A percentile compares a stretch with the other conserved stretches of the same genome.
phyloP scores from a whole-genome alignment of 2,329 filamentous ascomycete species.

The Epichloe sp. region DNA sequence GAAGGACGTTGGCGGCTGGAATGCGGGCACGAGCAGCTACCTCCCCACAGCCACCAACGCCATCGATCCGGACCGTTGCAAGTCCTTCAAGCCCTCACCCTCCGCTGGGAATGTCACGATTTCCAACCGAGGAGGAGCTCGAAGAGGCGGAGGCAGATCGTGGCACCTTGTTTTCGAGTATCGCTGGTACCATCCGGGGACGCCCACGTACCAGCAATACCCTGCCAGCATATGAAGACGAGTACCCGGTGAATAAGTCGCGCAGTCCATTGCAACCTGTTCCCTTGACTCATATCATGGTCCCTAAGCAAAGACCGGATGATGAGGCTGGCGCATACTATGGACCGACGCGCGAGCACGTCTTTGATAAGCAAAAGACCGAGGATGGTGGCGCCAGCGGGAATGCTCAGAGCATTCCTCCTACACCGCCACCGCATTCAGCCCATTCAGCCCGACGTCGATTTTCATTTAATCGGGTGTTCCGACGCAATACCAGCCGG shows the following conservation, averaged over 20 bases:
- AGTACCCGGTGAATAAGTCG: conserved; percentile 27
- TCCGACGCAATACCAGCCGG: conserved; percentile 36
- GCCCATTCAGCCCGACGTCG: conserved; percentile 56
- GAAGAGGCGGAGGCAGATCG: conserved; percentile 33
- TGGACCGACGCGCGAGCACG: conserved; percentile 26
- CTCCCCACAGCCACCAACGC: conserved; percentile 14
- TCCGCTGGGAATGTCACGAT: conserved; percentile 68
- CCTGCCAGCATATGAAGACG: conserved; percentile 18
- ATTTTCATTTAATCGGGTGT: conserved; percentile 87
- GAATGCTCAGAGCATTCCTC: conserved; percentile 31
- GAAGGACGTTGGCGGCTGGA: conserved; percentile 40
- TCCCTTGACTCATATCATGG: conserved; percentile 46
- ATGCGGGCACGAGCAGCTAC: conserved; percentile 15
- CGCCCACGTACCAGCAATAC: conserved; percentile 22
- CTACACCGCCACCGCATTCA: conserved; percentile 47
- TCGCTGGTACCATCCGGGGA: conserved; percentile 38
- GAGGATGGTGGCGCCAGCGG: conserved; percentile 34
- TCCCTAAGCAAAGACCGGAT: conserved; percentile 32
- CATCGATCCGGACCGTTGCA: conserved; percentile 9
- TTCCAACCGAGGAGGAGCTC: conserved; percentile 53
- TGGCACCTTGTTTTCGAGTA: conserved; percentile 38
- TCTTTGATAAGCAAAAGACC: conserved; percentile 32
- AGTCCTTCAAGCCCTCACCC: conserved; percentile 18
- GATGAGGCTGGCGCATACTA: conserved; percentile 30
- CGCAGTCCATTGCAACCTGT: conserved; percentile 48